Conservation (phyloP, 345 rosid species). For the Eucalyptus marginata region DNA sequence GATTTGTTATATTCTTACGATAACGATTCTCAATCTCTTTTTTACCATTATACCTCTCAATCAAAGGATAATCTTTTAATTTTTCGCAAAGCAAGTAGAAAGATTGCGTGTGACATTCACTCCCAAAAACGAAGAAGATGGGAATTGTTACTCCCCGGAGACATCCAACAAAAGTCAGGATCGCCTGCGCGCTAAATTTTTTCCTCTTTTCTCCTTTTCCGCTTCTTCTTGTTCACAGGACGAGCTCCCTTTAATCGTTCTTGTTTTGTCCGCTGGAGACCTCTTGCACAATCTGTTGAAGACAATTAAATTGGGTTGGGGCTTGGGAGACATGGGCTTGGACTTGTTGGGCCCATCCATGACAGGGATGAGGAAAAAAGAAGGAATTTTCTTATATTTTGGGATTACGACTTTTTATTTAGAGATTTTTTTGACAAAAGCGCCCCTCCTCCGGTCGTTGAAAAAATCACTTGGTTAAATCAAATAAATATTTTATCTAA, state of each 20-base stretch:
- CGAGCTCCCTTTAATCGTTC: no score
- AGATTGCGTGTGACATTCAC: no score
- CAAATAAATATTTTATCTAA: no score
- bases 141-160: fast-evolving
- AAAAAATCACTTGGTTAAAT: no score
- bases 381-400: no score
- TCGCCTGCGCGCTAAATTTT: no score
- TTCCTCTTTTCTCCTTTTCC: not conserved
- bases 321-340: not conserved
- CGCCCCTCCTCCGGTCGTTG: no score
- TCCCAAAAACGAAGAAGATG: no score
- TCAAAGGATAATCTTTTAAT: no score
- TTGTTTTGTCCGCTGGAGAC: not conserved
- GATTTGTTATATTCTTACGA: fast-evolving
- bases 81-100: fast-evolving
- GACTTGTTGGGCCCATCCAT: not conserved
- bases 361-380: fast-evolving
- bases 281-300: not conserved
- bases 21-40: fast-evolving
- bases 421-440: no score
- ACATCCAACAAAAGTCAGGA: no score
- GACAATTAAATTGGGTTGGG: not conserved
- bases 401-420: no score
- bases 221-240: not conserved
- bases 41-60: fast-evolving